Percentiles rank a stretch among this genome's conserved stretches.
Conservation (phyloP, 106 monocot genomes). For the Dendrobium chrysotoxum region DNA sequence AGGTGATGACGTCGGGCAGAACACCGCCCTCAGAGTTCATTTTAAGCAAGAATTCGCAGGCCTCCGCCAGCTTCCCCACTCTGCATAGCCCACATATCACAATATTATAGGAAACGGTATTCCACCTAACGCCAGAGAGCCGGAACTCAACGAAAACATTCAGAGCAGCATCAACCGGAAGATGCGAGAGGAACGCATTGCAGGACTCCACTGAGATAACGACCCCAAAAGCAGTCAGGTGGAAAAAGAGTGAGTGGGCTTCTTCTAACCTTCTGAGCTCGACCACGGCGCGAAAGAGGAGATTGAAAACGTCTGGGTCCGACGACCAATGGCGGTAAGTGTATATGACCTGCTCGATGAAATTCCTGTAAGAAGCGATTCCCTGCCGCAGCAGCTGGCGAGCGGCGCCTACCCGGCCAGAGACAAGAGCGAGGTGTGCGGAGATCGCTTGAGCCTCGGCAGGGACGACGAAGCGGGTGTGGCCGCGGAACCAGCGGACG, state of each 20-base stretch:
- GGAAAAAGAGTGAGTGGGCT: conserved; percentile 39
- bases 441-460: conserved; percentile 45
- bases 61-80: conserved; percentile 38
- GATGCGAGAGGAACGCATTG: conserved; percentile 42
- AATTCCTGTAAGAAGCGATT: conserved; percentile 36
- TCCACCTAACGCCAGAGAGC: conserved; percentile 36
- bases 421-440: conserved; percentile 27
- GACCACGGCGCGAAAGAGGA: conserved; percentile 39
- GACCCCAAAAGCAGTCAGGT: conserved; percentile 46
- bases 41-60: conserved; percentile 29
- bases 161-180: conserved; percentile 37
- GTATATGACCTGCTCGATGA: conserved; percentile 63
- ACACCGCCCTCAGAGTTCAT: conserved; percentile 31
- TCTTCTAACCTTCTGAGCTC: conserved; percentile 25
- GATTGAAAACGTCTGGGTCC: conserved; percentile 61
- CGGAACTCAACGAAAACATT: conserved; percentile 40
- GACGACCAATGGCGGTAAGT: conserved; percentile 80
- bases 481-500: conserved; percentile 41
- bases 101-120: conserved; percentile 57
- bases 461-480: conserved; percentile 14
- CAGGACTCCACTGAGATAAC: conserved; percentile 44
- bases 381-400: conserved; percentile 31
- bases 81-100: conserved; percentile 47
- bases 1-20: conserved; percentile 62
- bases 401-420: conserved; percentile 13